These are phyloP conservation scores for Xylariaceae sp. DNA, from an alignment of 2,329 filamentous ascomycete genomes.

Conservation along the genomic window DNA sequence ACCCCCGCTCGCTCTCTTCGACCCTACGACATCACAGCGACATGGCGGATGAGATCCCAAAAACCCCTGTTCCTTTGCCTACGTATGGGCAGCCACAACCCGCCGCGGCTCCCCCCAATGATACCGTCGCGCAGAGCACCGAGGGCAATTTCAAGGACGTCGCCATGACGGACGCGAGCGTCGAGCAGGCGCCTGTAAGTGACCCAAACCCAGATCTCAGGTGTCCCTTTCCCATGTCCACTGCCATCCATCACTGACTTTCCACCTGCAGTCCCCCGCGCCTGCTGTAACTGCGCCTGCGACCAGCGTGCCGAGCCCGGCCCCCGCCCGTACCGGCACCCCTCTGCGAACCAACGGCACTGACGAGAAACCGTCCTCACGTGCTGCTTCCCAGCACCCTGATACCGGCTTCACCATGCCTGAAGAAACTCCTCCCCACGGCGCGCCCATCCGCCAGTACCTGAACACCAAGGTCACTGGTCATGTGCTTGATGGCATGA, in stretches of 20 bases:
- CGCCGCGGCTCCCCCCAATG: constrained; percentile 3
- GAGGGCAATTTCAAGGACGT: constrained; percentile 29
- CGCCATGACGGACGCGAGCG: constrained; percentile 39
- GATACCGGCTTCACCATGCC: constrained; percentile 51
- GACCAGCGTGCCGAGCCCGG: constrained; percentile 35
- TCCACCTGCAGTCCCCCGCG: constrained; percentile 33
- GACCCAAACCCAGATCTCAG: background rate
- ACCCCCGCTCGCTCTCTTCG: too few species aligned
- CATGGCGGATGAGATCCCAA: constrained; percentile 22
- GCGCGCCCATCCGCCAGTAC: constrained; percentile 66
- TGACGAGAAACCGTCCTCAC: constrained; percentile 39
- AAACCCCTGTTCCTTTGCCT: constrained; percentile 24
- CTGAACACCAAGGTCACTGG: constrained; percentile 68
- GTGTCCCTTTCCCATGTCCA: too few species aligned
- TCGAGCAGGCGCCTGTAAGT: constrained; percentile 38
- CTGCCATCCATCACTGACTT: background rate
- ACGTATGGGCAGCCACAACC: constrained; percentile 19
- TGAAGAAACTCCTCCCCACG: constrained; percentile 56
- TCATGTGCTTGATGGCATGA: constrained; percentile 69
- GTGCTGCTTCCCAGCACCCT: constrained; percentile 54
- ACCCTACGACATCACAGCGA: background rate
- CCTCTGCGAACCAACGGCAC: constrained; percentile 31
- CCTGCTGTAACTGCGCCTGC: constrained; percentile 15
- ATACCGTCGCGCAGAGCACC: constrained; percentile 10
- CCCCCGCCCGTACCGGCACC: constrained; percentile 42